Percentiles rank a stretch among this genome's conserved stretches.
Evolutionary conservation across 2,329 filamentous ascomycete genomes (phyloP).

Genomic region (Monosporascus sp.): DNA sequence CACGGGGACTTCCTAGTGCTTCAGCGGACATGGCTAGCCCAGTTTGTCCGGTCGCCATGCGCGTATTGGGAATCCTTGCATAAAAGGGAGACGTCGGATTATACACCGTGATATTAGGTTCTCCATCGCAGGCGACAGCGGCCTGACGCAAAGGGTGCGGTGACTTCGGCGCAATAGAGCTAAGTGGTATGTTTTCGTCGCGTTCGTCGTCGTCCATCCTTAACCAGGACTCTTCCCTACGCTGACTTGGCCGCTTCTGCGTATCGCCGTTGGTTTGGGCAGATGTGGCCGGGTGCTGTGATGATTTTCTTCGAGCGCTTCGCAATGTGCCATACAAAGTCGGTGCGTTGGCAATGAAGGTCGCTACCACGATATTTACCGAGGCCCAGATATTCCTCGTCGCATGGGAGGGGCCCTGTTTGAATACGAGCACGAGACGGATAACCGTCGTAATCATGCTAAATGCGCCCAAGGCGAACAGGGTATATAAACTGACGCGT

Average conservation of each 20-base stretch:
- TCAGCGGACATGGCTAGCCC: neutral
- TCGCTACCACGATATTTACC: constrained; percentile 22
- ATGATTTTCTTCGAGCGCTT: constrained; percentile 12
- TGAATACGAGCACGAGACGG: constrained; percentile 23
- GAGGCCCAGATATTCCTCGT: constrained; percentile 24
- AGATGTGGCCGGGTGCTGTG: constrained; percentile 3
- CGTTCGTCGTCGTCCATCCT: constrained; percentile 22
- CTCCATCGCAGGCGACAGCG: neutral
- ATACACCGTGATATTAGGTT: neutral
- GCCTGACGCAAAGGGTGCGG: neutral
- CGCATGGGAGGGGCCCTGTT: constrained; percentile 20
- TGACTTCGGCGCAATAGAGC: too few relatives aligned
- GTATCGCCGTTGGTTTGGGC: constrained; percentile 1
- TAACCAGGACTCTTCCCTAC: constrained; percentile 13
- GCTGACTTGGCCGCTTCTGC: constrained; percentile 2
- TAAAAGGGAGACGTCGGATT: neutral
- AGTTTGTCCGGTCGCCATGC: neutral
- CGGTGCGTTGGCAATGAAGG: constrained; percentile 25
- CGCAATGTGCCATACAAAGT: constrained; percentile 24
- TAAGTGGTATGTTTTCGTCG: neutral
- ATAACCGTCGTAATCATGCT: constrained; percentile 27
- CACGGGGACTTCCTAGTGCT: neutral
- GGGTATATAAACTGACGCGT: constrained; percentile 19
- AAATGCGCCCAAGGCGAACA: constrained; percentile 24
- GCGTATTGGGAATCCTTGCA: neutral